Percentiles rank a stretch among this genome's conserved stretches.
These are phyloP conservation scores for Zea luxurians DNA, from an alignment of 176 grass and related monocot genomes.

Conservation along the genomic window DNA sequence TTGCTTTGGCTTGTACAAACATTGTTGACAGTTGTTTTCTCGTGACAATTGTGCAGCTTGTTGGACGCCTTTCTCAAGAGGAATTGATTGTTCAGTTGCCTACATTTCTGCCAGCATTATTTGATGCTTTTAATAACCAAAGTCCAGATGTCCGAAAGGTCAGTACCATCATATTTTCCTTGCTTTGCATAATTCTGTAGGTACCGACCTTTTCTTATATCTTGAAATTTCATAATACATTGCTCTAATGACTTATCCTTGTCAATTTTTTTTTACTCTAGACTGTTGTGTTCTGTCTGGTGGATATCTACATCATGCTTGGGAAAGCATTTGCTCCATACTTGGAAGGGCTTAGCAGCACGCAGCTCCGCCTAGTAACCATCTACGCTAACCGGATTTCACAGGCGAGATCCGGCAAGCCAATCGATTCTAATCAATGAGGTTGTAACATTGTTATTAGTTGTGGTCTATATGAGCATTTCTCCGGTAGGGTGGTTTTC, in stretches of 20 bases:
- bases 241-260: neutral
- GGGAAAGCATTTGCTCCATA: conserved; percentile 80
- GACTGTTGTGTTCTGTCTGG: conserved; percentile 77
- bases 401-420: conserved; percentile 59
- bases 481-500: conserved; percentile 48
- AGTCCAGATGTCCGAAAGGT: conserved; percentile 98
- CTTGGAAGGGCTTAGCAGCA: conserved; percentile 77
- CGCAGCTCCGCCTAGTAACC: conserved; percentile 75
- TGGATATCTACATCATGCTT: conserved; percentile 29
- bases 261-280: conserved; percentile 28
- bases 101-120: conserved; percentile 88
- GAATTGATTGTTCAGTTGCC: conserved; percentile 86
- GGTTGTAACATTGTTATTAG: conserved; percentile 39
- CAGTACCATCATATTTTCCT: neutral
- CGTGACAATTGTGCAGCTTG: conserved; percentile 60
- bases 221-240: neutral
- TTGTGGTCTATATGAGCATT: conserved; percentile 49
- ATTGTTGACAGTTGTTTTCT: conserved; percentile 33
- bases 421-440: conserved; percentile 55
- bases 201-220: conserved; percentile 7
- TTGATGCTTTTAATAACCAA: conserved; percentile 95
- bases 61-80: conserved; percentile 74
- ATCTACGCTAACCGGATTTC: conserved; percentile 83
- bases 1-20: conserved; percentile 5
- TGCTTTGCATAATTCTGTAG: neutral